Conservation (phyloP, 345 rosid genomes). For the Diplotaxis tenuifolia region DNA sequence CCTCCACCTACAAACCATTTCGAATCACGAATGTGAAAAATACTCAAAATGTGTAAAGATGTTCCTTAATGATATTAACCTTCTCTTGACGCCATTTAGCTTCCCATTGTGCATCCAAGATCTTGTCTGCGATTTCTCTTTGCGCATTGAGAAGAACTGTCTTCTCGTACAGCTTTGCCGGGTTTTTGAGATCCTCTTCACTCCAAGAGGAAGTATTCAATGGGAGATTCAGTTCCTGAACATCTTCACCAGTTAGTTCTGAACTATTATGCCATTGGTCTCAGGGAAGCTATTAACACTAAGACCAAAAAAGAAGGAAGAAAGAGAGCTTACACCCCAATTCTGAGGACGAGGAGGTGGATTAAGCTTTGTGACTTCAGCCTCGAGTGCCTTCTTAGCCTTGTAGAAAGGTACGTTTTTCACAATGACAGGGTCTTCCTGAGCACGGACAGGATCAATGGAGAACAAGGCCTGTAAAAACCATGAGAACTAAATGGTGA, state of each 20-base stretch:
- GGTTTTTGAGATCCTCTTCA: slow-evolving; percentile 82
- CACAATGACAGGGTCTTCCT: slow-evolving; percentile 73
- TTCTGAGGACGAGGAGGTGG: slow-evolving; percentile 87
- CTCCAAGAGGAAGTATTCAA: slow-evolving; percentile 80
- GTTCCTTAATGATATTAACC: neutral
- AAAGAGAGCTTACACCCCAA: slow-evolving; percentile 68
- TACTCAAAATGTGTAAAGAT: slow-evolving; percentile 2
- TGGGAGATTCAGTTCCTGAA: slow-evolving; percentile 83
- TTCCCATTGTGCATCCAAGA: slow-evolving; percentile 90
- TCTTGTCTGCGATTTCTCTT: slow-evolving; percentile 77
- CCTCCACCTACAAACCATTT: slow-evolving; percentile 47
- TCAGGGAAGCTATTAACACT: neutral
- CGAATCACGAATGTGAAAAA: neutral
- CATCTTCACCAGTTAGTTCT: slow-evolving; percentile 24
- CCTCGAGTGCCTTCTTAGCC: slow-evolving; percentile 78
- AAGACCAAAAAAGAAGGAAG: neutral
- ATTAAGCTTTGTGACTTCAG: slow-evolving; percentile 66
- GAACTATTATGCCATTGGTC: neutral
- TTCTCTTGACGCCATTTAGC: slow-evolving; percentile 77
- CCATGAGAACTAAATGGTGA: slow-evolving; percentile 20
- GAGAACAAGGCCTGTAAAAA: slow-evolving; percentile 69
- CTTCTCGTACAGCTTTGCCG: slow-evolving; percentile 79
- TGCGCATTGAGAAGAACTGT: slow-evolving; percentile 93
- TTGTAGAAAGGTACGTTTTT: slow-evolving; percentile 81
- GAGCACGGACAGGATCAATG: slow-evolving; percentile 82